A percentile compares a stretch with the other conserved stretches of the same genome.
These are phyloP conservation scores for Apophysomyces trapeziformis DNA, from an alignment of 371 early-diverging fungal species.

Conservation along the genomic window DNA sequence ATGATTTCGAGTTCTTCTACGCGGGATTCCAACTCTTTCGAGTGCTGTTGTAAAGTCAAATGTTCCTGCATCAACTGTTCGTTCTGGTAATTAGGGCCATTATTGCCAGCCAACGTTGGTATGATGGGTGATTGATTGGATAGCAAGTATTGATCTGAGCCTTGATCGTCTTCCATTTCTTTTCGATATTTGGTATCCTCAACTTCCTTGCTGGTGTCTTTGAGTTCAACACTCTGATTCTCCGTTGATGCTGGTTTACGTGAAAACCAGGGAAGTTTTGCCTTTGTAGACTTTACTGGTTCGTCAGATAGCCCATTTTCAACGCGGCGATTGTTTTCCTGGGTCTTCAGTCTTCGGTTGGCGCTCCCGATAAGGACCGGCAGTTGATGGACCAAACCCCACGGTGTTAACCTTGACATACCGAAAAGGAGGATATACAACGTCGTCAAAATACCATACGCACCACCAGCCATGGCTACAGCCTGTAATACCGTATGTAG, in stretches of 20 bases:
- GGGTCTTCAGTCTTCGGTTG: conserved; percentile 11
- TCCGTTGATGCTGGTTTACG: not conserved
- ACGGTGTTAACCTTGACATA: conserved; percentile 48
- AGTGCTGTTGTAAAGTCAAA: not conserved
- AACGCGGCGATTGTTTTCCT: not conserved
- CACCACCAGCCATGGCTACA: conserved; percentile 48
- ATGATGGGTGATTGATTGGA: not conserved
- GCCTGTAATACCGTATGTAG: conserved; percentile 44
- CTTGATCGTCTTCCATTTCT: not conserved
- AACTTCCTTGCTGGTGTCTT: not conserved
- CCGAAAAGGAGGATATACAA: conserved; percentile 48
- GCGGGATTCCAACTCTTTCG: conserved; percentile 29
- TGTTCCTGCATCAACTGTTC: conserved; percentile 16
- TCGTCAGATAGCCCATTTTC: too few relatives aligned
- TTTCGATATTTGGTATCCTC: not conserved
- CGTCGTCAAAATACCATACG: conserved; percentile 43
- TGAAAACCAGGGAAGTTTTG: not conserved
- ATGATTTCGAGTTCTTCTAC: conserved; percentile 44
- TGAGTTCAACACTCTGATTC: not conserved
- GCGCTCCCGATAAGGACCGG: conserved; percentile 28
- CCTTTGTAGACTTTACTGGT: not conserved
- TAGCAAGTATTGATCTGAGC: not conserved
- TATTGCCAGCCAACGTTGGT: not conserved
- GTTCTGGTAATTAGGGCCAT: not conserved
- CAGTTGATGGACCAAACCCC: conserved; percentile 43